A percentile compares a stretch with the other conserved stretches of the same genome.
Conservation (phyloP, 805 yeast genomes). For the Schwanniomyces pseudopolymorphus region DNA sequence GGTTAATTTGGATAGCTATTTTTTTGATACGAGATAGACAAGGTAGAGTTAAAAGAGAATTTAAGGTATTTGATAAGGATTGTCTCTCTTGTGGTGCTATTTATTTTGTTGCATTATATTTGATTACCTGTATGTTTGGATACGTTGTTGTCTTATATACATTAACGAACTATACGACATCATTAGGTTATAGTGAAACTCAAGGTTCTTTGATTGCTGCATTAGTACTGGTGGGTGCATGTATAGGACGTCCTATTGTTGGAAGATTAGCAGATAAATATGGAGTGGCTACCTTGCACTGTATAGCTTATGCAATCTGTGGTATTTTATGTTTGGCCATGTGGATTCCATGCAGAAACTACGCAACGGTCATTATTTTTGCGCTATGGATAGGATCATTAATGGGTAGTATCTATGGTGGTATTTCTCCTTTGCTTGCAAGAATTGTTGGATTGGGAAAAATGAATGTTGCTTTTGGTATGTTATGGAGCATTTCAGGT, state of each 20-base stretch:
- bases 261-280: constrained; percentile 51
- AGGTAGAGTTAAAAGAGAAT: constrained; percentile 20
- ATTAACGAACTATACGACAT: constrained; percentile 57
- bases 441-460: constrained; percentile 54
- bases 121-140: constrained; percentile 54
- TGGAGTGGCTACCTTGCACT: constrained; percentile 52
- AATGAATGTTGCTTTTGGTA: constrained; percentile 47
- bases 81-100: constrained; percentile 41
- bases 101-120: constrained; percentile 41
- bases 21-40: constrained; percentile 15
- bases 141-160: constrained; percentile 60
- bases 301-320: constrained; percentile 20
- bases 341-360: constrained; percentile 53
- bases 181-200: constrained; percentile 54
- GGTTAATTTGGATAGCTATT: constrained; percentile 22
- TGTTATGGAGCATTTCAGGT: constrained; percentile 56
- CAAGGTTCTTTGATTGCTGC: constrained; percentile 62
- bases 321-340: constrained; percentile 34
- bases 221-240: constrained; percentile 58
- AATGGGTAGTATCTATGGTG: constrained; percentile 65
- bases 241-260: constrained; percentile 54
- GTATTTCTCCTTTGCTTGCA: constrained; percentile 50
- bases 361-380: constrained; percentile 54
- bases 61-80: constrained; percentile 37
- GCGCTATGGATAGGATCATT: constrained; percentile 52